Percentiles rank a stretch among this genome's conserved stretches.
Conservation (phyloP, 306 rosid genomes). For the Adenanthera pavonina region DNA sequence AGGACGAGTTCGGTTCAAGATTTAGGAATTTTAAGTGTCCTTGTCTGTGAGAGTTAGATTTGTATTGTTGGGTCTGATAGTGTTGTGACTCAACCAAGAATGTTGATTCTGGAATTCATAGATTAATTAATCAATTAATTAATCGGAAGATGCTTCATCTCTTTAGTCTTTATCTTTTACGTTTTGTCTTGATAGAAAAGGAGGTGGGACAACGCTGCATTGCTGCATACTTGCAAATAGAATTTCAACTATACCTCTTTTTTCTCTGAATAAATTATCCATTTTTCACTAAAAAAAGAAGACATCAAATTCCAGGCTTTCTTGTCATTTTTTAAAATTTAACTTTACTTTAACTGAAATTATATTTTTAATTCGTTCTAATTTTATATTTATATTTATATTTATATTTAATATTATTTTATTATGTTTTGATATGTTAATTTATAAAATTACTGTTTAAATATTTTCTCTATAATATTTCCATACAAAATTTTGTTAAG, state of each 20-base stretch:
- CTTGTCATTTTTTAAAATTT: background rate
- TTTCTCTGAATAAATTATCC: too few species aligned
- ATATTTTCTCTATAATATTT: background rate
- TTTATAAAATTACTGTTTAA: background rate
- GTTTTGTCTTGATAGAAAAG: too few species aligned
- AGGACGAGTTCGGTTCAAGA: slow-evolving; percentile 39
- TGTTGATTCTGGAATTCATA: slow-evolving; percentile 23
- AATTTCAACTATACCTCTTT: too few species aligned
- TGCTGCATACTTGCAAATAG: too few species aligned
- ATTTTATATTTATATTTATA: too few species aligned
- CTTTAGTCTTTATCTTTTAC: background rate
- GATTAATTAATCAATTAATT: background rate
- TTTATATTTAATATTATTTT: too few species aligned
- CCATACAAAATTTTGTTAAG: background rate
- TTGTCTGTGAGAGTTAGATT: slow-evolving; percentile 42
- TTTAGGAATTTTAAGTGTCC: slow-evolving; percentile 20
- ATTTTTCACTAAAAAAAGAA: background rate
- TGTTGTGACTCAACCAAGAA: slow-evolving; percentile 34
- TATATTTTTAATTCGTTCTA: too few species aligned
- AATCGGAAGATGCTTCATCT: background rate
- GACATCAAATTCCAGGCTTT: background rate
- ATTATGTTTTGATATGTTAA: background rate
- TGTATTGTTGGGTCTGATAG: slow-evolving; percentile 31
- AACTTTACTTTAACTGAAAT: too few species aligned
- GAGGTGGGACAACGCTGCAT: too few species aligned